These are phyloP conservation scores for Hypholoma fasciculare DNA, from an alignment of 768 basidiomycete species.

Conservation along the genomic window DNA sequence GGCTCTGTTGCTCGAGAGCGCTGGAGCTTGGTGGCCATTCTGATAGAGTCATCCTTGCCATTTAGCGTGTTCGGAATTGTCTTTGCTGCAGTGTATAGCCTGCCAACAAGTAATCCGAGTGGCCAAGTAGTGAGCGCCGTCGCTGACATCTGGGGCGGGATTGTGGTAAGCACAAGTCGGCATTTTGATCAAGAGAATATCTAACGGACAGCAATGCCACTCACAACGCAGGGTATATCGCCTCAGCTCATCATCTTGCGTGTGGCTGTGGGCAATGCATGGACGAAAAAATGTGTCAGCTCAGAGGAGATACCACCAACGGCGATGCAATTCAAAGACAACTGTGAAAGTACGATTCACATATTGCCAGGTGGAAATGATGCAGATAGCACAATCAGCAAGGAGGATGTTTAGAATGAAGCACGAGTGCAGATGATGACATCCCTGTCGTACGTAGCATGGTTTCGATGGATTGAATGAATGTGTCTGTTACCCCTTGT, in stretches of 20 bases:
- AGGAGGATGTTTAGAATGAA: too few relatives aligned
- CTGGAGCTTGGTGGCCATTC: neutral
- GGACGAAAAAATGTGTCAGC: neutral
- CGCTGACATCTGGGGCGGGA: neutral
- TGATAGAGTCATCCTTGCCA: neutral
- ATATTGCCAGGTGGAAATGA: neutral
- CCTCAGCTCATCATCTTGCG: neutral
- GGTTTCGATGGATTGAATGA: neutral
- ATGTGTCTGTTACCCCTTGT: too few relatives aligned
- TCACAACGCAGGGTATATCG: neutral
- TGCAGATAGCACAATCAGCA: too few relatives aligned
- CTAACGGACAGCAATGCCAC: neutral
- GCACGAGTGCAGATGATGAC: too few relatives aligned
- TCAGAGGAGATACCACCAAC: neutral
- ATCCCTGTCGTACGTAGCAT: neutral
- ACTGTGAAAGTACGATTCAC: neutral
- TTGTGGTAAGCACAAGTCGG: neutral
- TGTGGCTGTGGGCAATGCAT: neutral
- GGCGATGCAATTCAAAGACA: neutral
- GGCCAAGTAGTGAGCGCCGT: neutral
- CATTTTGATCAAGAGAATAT: neutral
- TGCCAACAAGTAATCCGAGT: neutral
- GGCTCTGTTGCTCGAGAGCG: neutral
- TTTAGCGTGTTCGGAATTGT: neutral
- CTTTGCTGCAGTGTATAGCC: neutral